Percentiles rank a stretch among this genome's conserved stretches.
Conservation (phyloP, 176 grass and related monocot genomes). For the Carex myosuroides region DNA sequence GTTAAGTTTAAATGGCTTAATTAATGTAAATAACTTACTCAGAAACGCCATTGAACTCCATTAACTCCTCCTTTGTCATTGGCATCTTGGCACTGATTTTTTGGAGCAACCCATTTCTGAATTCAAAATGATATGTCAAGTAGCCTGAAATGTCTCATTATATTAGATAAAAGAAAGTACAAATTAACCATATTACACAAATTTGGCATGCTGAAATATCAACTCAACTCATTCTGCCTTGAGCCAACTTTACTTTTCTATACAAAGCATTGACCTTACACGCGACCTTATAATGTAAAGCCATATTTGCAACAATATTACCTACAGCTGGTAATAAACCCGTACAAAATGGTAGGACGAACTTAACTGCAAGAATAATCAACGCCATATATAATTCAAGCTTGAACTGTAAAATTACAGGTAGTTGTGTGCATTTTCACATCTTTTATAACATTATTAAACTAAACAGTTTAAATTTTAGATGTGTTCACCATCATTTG, state of each 20-base stretch:
- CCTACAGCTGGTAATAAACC: too few relatives aligned
- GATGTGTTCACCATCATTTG: neutral
- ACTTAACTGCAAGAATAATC: neutral
- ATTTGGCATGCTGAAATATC: neutral
- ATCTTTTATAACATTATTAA: neutral
- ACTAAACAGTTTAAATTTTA: neutral
- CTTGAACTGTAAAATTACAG: neutral
- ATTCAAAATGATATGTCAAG: conserved; percentile 16
- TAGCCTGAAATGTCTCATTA: neutral
- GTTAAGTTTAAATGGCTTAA: neutral
- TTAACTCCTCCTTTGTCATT: conserved; percentile 79
- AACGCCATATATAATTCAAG: neutral
- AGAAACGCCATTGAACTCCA: conserved; percentile 75
- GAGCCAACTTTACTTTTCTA: neutral
- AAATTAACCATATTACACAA: neutral
- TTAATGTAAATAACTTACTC: conserved; percentile 48
- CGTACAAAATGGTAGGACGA: too few relatives aligned
- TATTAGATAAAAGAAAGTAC: neutral
- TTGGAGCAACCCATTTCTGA: conserved; percentile 65
- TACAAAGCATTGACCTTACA: neutral
- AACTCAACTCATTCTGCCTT: neutral
- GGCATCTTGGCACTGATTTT: conserved; percentile 59
- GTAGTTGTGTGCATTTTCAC: neutral
- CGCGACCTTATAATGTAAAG: neutral
- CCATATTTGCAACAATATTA: too few relatives aligned